Conservation (phyloP, 768 basidiomycete species). For the Pleurotus salmoneostramineus region DNA sequence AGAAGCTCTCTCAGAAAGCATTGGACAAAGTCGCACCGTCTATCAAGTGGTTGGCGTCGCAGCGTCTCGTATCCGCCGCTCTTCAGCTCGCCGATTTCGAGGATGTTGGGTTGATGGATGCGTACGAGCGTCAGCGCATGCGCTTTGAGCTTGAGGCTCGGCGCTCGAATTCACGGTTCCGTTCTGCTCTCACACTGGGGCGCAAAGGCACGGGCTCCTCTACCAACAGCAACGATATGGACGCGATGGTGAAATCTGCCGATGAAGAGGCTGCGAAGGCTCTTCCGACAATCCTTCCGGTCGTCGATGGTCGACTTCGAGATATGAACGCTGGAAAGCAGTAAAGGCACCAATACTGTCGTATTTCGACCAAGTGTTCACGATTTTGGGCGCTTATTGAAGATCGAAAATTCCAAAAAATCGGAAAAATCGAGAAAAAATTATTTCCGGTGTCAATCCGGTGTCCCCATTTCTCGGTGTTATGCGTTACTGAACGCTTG, state of each 20-base stretch:
- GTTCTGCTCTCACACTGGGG: background rate
- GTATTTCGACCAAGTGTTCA: no score
- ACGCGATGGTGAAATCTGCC: background rate
- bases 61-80: conserved; percentile 9
- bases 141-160: conserved; percentile 8
- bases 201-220: background rate
- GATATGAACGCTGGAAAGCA: background rate
- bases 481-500: no score
- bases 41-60: conserved; percentile 10
- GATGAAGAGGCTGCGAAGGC: background rate
- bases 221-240: background rate
- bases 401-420: no score
- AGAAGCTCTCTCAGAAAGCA: conserved; percentile 8
- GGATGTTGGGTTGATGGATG: conserved; percentile 10
- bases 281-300: background rate
- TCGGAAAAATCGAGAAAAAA: no score
- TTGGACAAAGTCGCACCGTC: conserved; percentile 8
- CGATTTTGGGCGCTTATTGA: no score
- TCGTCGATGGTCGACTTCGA: background rate
- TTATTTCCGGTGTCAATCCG: no score
- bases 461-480: no score
- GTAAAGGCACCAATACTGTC: no score
- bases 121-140: conserved; percentile 28
- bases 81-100: conserved; percentile 11
- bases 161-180: background rate